phyloP scores from a whole-genome alignment of 352 stramenopile species.

The Globisporangium ultimum region DNA sequence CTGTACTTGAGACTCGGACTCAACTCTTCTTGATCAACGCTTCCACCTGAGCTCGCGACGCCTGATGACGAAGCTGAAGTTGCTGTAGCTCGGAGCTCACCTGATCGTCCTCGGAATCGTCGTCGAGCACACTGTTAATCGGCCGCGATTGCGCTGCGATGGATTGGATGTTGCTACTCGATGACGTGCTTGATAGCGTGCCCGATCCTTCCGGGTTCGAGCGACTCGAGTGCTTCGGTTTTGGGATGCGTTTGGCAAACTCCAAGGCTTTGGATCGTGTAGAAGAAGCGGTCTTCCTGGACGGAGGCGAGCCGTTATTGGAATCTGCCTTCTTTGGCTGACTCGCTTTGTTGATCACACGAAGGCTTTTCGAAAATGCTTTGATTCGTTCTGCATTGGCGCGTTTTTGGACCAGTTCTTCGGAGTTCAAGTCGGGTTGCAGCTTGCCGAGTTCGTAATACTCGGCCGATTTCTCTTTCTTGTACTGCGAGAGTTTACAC shows the following conservation, averaged over 20 bases:
- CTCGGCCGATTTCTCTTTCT: slow-evolving; percentile 75
- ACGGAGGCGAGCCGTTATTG: slow-evolving; percentile 15
- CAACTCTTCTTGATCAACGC: slow-evolving; percentile 47
- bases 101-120: slow-evolving; percentile 58
- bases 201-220: slow-evolving; percentile 22
- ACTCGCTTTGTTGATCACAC: slow-evolving; percentile 65
- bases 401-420: slow-evolving; percentile 77
- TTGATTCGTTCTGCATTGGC: slow-evolving; percentile 79
- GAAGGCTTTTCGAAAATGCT: slow-evolving; percentile 78
- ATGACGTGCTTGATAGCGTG: slow-evolving; percentile 7
- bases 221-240: slow-evolving; percentile 38
- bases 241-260: slow-evolving; percentile 81
- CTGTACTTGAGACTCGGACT: not conserved
- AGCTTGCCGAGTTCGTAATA: slow-evolving; percentile 90
- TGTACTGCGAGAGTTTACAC: slow-evolving; percentile 85
- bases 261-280: slow-evolving; percentile 66
- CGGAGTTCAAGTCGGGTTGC: slow-evolving; percentile 80
- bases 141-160: slow-evolving; percentile 23
- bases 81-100: slow-evolving; percentile 61
- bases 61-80: slow-evolving; percentile 68
- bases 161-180: slow-evolving; percentile 18
- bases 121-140: slow-evolving; percentile 52
- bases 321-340: slow-evolving; percentile 30
- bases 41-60: slow-evolving; percentile 70
- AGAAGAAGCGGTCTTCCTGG: slow-evolving; percentile 44